Percentiles rank a stretch among this genome's conserved stretches.
phyloP scores from a whole-genome alignment of 1,139 yeast genomes.

The Pichia sp. region DNA sequence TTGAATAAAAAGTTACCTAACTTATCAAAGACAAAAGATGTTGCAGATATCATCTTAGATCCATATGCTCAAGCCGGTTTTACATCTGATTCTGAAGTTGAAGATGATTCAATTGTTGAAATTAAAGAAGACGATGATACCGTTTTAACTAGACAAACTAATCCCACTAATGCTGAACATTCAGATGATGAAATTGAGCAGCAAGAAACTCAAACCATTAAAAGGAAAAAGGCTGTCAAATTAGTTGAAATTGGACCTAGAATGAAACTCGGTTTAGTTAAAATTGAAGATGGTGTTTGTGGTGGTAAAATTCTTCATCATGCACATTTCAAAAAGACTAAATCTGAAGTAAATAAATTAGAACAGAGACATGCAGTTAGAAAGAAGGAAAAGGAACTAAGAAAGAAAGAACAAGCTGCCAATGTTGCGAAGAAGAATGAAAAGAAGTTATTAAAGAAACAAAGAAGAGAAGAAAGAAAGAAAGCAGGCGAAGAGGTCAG shows the following conservation, averaged over 20 bases:
- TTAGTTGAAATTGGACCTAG: conserved; percentile 94
- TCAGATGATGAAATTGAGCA: conserved; percentile 21
- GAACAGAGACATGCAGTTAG: conserved; percentile 64
- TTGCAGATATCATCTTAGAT: conserved; percentile 77
- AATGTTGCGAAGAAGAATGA: conserved; percentile 74
- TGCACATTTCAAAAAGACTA: conserved; percentile 55
- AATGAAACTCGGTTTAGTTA: conserved; percentile 63
- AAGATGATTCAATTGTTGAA: conserved; percentile 84
- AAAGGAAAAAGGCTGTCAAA: conserved; percentile 81
- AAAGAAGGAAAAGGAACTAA: conserved; percentile 56
- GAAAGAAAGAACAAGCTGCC: conserved; percentile 74
- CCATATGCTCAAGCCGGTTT: conserved; percentile 71
- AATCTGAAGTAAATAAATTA: conserved; percentile 51
- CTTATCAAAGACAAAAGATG: conserved; percentile 60
- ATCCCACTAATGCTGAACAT: not conserved
- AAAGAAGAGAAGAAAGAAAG: conserved; percentile 60
- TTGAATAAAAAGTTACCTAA: conserved; percentile 69
- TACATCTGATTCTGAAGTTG: conserved; percentile 90
- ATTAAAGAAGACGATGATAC: conserved; percentile 39
- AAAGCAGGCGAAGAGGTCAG: conserved; percentile 33
- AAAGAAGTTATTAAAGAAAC: conserved; percentile 64
- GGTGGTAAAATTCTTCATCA: conserved; percentile 87
- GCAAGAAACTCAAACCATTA: conserved; percentile 23
- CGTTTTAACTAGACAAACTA: conserved; percentile 13
- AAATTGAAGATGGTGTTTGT: conserved; percentile 88